These are phyloP conservation scores for Penicillium expansum DNA, from an alignment of 2,329 filamentous ascomycete species.

Conservation along the genomic window DNA sequence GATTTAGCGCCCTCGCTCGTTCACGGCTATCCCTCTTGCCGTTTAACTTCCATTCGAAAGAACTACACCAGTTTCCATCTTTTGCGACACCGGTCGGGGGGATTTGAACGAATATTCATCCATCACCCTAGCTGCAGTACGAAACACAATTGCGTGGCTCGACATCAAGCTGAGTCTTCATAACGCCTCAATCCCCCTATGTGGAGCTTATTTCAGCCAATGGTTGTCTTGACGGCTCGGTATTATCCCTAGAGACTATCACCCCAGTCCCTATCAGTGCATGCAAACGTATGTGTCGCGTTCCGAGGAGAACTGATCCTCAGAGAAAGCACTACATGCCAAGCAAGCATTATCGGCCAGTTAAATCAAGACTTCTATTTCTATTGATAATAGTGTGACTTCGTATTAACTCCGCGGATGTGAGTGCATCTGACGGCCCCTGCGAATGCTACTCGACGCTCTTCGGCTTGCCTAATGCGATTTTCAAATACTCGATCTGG, in stretches of 20 bases:
- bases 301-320: not conserved
- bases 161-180: not conserved
- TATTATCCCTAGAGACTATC: not conserved
- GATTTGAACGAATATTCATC: not conserved
- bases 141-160: not conserved
- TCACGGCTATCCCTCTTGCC: too few species aligned
- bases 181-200: not conserved
- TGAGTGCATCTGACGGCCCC: not conserved
- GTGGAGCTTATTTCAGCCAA: not conserved
- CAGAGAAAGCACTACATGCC: not conserved
- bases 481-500: not conserved
- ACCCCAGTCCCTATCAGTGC: not conserved
- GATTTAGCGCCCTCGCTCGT: not conserved
- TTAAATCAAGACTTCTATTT: not conserved
- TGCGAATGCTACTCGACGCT: not conserved
- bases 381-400: not conserved
- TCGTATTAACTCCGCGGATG: not conserved
- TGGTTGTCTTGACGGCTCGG: not conserved
- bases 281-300: not conserved
- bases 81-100: too few species aligned
- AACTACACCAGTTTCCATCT: not conserved
- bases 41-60: not conserved
- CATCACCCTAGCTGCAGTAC: not conserved
- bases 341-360: not conserved
- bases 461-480: not conserved